Evolutionary conservation across 495 filamentous ascomycete genomes (phyloP).

Genomic region (Bryoglossum gracile): DNA sequence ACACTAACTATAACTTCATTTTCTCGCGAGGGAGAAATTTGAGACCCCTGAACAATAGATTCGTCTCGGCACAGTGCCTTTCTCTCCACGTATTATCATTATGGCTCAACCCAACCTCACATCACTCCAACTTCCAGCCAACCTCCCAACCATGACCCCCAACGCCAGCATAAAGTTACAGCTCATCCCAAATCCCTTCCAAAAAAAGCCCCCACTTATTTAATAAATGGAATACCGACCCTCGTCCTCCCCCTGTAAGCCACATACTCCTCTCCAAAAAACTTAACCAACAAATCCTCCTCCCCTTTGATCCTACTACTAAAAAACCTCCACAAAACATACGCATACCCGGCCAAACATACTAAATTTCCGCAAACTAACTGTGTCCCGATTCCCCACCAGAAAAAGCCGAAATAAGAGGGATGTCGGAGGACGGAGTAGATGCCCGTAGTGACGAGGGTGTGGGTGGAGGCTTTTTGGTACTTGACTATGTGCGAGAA

Average conservation of each 20-base stretch:
- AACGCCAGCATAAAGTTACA: too few species aligned
- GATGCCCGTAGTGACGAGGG: constrained; percentile 68
- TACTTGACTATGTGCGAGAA: constrained; percentile 86
- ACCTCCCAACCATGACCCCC: too few species aligned
- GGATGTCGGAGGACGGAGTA: constrained; percentile 67
- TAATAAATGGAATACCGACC: constrained; percentile 77
- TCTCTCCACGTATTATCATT: too few species aligned
- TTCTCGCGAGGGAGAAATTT: too few species aligned
- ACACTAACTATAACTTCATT: too few species aligned
- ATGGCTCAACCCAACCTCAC: too few species aligned
- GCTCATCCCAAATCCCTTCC: too few species aligned
- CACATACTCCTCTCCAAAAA: constrained; percentile 81
- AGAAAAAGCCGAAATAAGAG: constrained; percentile 95
- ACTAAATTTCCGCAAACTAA: constrained; percentile 77
- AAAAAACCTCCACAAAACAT: constrained; percentile 84
- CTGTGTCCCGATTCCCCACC: constrained; percentile 95
- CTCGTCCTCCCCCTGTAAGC: constrained; percentile 57
- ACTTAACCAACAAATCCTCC: constrained; percentile 66
- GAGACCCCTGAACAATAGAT: too few species aligned
- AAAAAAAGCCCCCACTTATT: too few species aligned
- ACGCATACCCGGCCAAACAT: constrained; percentile 64
- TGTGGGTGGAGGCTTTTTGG: constrained; percentile 56
- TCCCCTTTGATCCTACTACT: constrained; percentile 63
- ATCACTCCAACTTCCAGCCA: too few species aligned
- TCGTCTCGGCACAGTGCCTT: too few species aligned